Evolutionary conservation across 169 alveolate genomes (phyloP).

Genomic region (Eimeria tenella): DNA sequence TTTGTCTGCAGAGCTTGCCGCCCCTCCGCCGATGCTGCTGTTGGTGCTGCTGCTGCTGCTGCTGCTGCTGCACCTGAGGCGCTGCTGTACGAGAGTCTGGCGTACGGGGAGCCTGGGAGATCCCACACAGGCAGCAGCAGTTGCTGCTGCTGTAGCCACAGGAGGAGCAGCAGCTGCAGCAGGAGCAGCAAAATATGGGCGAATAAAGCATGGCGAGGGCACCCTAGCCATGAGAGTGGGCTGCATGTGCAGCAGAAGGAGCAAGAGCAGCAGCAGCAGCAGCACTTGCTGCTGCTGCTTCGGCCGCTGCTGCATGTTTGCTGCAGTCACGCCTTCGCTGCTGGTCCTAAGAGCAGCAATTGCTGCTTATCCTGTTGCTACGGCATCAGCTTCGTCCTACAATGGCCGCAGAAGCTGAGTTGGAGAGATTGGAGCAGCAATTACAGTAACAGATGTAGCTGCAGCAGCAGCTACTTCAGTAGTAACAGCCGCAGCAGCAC

Average conservation of each 20-base stretch:
- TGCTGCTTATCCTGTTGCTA: neutral
- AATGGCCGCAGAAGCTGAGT: neutral
- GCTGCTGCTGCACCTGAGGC: neutral
- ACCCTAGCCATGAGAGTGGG: neutral
- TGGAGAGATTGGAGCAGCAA: neutral
- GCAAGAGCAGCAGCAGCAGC: neutral
- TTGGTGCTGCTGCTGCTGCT: constrained; percentile 2
- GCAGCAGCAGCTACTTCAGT: neutral
- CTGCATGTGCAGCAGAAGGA: neutral
- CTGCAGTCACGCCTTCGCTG: neutral
- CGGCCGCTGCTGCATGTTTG: neutral
- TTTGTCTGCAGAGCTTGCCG: neutral
- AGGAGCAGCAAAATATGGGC: neutral
- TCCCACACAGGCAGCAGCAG: too few relatives aligned
- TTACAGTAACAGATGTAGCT: neutral
- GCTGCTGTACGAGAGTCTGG: neutral
- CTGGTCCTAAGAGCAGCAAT: neutral
- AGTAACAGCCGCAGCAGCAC: constrained; percentile 3
- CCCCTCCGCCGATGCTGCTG: constrained; percentile 17
- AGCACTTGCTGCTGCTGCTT: neutral
- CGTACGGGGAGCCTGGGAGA: too few relatives aligned
- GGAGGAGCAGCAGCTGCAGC: neutral
- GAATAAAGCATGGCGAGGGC: neutral
- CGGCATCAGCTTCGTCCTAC: neutral
- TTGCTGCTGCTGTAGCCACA: too few relatives aligned